Evolutionary conservation across 2,329 filamentous ascomycete species (phyloP).

Genomic region (Pyricularia sp.): DNA sequence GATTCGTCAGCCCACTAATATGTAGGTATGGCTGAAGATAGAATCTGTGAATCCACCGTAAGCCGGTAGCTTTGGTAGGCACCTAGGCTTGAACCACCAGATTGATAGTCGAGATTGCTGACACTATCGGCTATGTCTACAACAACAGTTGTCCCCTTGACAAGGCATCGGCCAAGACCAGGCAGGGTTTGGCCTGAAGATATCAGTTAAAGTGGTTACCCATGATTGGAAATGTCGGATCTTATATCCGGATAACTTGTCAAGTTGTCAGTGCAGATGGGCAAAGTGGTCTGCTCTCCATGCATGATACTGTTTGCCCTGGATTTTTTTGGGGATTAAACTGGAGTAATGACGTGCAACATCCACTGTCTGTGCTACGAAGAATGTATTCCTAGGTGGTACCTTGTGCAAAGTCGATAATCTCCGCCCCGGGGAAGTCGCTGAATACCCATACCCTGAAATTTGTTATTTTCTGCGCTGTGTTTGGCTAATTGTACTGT

Average conservation of each 20-base stretch:
- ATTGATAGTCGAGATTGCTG: neutral
- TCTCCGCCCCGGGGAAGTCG: neutral
- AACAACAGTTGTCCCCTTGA: neutral
- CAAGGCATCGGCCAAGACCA: neutral
- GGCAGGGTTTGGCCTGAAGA: neutral
- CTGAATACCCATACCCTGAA: neutral
- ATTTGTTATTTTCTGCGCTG: neutral
- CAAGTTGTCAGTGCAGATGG: neutral
- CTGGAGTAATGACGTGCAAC: neutral
- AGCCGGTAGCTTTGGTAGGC: no score
- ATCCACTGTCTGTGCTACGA: neutral
- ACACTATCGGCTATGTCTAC: neutral
- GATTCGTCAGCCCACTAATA: neutral
- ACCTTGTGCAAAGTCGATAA: neutral
- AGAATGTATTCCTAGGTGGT: neutral
- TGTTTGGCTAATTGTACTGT: neutral
- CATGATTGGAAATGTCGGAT: neutral
- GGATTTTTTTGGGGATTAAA: neutral
- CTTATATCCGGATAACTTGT: neutral
- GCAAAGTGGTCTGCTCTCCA: neutral
- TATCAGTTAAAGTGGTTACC: neutral
- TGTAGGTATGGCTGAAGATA: no score
- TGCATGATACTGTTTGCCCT: neutral
- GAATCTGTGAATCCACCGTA: no score
- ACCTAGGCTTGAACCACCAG: no score